Evolutionary conservation across 441 rosid genomes (phyloP).

Genomic region (Gossypium schwendimanii): DNA sequence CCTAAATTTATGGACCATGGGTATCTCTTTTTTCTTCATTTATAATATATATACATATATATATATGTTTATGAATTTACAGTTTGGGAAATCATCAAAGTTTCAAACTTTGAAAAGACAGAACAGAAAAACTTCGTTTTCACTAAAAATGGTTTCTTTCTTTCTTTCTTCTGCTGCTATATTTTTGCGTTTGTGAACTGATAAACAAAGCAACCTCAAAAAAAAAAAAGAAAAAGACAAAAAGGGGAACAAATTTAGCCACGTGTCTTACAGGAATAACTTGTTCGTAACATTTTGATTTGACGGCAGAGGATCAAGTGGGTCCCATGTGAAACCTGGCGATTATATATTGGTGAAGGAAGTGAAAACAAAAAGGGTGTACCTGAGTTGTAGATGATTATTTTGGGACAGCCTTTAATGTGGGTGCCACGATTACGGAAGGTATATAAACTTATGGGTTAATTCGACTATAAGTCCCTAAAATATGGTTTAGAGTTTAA

Average conservation of each 20-base stretch:
- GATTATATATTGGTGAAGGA: not conserved
- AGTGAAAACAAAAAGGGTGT: not conserved
- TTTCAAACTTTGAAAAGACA: not conserved
- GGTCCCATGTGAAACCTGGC: not conserved
- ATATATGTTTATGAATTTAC: not conserved
- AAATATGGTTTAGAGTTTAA: too few species aligned
- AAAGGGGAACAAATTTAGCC: not conserved
- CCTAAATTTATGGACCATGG: not conserved
- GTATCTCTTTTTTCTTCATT: not conserved
- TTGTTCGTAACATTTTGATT: not conserved
- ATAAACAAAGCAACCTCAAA: not conserved
- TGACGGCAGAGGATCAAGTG: not conserved
- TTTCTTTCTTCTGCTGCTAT: not conserved
- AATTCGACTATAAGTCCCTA: too few species aligned
- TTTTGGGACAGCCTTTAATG: not conserved
- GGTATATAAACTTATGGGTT: not conserved
- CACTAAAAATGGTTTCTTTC: not conserved
- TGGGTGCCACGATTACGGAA: not conserved
- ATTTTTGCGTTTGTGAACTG: not conserved
- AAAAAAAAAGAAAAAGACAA: too few species aligned
- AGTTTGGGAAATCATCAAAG: not conserved
- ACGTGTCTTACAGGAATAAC: not conserved
- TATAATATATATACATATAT: too few species aligned
- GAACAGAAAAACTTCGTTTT: not conserved
- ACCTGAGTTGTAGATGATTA: not conserved